phyloP scores from a whole-genome alignment of 2,329 filamentous ascomycete genomes.

The Penicillium sp. region DNA sequence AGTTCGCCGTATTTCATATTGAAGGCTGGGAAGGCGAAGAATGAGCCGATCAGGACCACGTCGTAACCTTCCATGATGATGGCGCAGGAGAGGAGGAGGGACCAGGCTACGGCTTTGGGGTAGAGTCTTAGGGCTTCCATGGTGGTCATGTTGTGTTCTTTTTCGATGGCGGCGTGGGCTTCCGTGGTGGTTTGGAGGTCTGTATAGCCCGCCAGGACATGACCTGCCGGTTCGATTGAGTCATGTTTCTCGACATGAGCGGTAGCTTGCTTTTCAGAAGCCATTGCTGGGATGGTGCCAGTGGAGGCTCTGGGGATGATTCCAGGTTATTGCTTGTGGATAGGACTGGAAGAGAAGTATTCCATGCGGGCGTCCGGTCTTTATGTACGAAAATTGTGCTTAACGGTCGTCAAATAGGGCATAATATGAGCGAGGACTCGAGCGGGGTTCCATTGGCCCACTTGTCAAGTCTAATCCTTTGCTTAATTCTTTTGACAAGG shows the following conservation, averaged over 20 bases:
- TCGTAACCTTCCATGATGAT: conserved; percentile 46
- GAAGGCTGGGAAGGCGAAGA: conserved; percentile 33
- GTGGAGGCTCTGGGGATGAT: background rate
- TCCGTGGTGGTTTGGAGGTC: conserved; percentile 9
- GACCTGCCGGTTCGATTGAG: background rate
- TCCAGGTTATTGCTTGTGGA: background rate
- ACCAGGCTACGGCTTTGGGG: conserved; percentile 40
- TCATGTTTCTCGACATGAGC: conserved; percentile 4
- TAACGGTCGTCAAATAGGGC: background rate
- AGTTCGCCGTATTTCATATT: conserved; percentile 18
- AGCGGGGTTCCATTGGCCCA: conserved; percentile 3
- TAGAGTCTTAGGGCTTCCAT: conserved; percentile 28
- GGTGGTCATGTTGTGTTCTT: conserved; percentile 36
- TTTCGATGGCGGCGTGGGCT: conserved; percentile 29
- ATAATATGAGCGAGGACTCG: background rate
- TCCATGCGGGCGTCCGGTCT: background rate
- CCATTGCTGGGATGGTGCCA: background rate
- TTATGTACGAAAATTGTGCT: background rate
- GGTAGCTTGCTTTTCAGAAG: conserved; percentile 3
- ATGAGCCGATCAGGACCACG: conserved; percentile 32
- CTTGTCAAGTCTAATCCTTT: background rate
- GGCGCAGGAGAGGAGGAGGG: conserved; percentile 35
- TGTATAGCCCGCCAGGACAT: conserved; percentile 26
- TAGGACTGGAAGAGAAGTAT: background rate
- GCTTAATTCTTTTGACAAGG: background rate